Evolutionary conservation across 352 stramenopile species (phyloP).

Genomic region (Globisporangium paroecandrum): DNA sequence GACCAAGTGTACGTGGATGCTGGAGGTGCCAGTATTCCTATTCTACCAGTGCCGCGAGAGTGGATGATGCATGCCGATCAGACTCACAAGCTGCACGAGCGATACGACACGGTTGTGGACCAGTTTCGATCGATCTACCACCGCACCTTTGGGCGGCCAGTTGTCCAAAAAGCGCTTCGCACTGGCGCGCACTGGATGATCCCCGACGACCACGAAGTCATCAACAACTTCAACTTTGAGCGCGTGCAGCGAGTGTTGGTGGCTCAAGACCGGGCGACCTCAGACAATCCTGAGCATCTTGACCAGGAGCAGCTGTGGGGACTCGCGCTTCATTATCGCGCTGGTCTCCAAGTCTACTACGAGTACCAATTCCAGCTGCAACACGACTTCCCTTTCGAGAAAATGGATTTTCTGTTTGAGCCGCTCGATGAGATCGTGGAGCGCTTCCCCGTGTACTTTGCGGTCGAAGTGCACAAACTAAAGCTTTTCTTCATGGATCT

Average conservation of each 20-base stretch:
- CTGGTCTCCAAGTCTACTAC: constrained; percentile 55
- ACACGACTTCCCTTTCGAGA: constrained; percentile 31
- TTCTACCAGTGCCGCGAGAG: constrained; percentile 19
- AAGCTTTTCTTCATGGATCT: constrained; percentile 66
- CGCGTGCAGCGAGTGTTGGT: constrained; percentile 28
- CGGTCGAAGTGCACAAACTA: constrained; percentile 35
- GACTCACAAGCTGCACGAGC: constrained; percentile 3
- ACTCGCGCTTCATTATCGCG: constrained; percentile 49
- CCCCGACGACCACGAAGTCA: constrained; percentile 72
- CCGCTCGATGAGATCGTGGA: constrained; percentile 32
- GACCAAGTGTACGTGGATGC: constrained; percentile 62
- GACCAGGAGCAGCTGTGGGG: constrained; percentile 27
- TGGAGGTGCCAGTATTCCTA: constrained; percentile 27
- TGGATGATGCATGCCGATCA: not conserved
- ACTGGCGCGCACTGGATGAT: constrained; percentile 75
- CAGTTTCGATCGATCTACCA: constrained; percentile 61
- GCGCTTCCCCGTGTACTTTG: constrained; percentile 38
- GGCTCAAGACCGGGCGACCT: not conserved
- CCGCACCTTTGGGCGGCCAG: constrained; percentile 41
- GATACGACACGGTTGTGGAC: constrained; percentile 29
- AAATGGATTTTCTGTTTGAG: constrained; percentile 40
- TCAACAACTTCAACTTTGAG: constrained; percentile 72
- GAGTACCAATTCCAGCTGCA: constrained; percentile 74
- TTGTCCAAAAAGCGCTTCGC: constrained; percentile 50
- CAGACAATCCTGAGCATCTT: not conserved